Percentiles rank a stretch among this genome's conserved stretches.
Conservation (phyloP, 768 basidiomycete species). For the Suillus tomentosus region DNA sequence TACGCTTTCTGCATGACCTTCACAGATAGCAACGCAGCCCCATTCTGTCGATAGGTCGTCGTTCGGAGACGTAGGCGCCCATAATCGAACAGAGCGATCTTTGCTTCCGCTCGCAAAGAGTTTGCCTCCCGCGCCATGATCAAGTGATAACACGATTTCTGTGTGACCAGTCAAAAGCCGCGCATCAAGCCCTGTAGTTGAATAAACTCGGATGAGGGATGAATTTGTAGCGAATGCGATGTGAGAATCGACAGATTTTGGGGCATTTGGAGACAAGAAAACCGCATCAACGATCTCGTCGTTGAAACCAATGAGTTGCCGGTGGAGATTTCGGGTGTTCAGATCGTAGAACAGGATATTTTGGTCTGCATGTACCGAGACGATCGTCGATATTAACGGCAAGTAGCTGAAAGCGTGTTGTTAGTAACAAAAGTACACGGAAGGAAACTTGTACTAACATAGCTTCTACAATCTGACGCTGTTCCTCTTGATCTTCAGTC, state of each 20-base stretch:
- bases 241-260: conserved; percentile 56
- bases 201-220: conserved; percentile 90
- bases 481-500: conserved; percentile 65
- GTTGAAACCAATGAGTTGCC: conserved; percentile 94
- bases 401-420: conserved; percentile 57
- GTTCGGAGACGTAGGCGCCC: conserved; percentile 48
- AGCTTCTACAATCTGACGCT: conserved; percentile 79
- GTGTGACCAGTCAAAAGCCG: conserved; percentile 86
- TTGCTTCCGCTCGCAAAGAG: conserved; percentile 91
- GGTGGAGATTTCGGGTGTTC: conserved; percentile 57
- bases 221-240: conserved; percentile 98
- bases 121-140: conserved; percentile 62
- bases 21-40: conserved; percentile 81
- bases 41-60: conserved; percentile 28
- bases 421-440: conserved; percentile 17
- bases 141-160: conserved; percentile 89
- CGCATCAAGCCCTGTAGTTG: conserved; percentile 72
- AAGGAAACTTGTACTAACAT: conserved; percentile 58
- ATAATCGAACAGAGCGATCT: conserved; percentile 84
- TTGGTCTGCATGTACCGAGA: conserved; percentile 93
- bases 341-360: conserved; percentile 93
- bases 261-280: conserved; percentile 56
- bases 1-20: conserved; percentile 93
- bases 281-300: conserved; percentile 94
- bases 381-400: conserved; percentile 59